Base-by-base conservation (phyloP, 2,329 filamentous ascomycete species). In the Aspergillus sp. region DNA sequence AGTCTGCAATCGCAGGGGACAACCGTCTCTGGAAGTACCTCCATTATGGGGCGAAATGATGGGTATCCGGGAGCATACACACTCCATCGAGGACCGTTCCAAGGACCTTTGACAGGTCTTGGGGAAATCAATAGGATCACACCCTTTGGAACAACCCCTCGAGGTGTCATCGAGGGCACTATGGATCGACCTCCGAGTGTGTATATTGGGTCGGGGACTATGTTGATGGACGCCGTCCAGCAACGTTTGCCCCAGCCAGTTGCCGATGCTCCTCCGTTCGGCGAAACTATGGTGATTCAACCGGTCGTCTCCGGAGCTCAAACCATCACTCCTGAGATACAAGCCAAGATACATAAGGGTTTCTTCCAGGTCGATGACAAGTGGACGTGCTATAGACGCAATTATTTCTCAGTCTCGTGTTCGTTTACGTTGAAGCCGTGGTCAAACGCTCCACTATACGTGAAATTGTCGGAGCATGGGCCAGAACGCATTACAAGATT, bases 381-480 rank as follows among this genome's bases (percentile, higher is more conserved):
- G 68, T 97, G 92, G 92, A 97, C 92, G 0, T 96, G 92, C 78
- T 97, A 97, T 73, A 85, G 92, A 36, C 85, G 93, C 47, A 97
- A 97, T 74, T 97, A 97, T 77, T 95, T 97, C 73, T 89, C 91
- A 0, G 92, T 95, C 56, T 86, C 89, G 55, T 94, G 91, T 74
- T 91, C 89, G 3, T 97, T 89, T 76, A 84, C 84, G 12, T 79
- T 97, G 23, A 81, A 82, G 43, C 90, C 90, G 77, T 88, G 79
- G 81, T 81, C 71, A 73, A 69, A 56, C 76, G 79, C 58, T 80
- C 85, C 87, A 25, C 77, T 89, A 1, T 90, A 85, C 68, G 75
- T 89, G 55, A 82, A 83, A 63, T 76, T 78, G 57, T 70, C 68
- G 12, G 75, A 75, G 17, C 75, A 78, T 30, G 77, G 76, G 65